A percentile compares a stretch with the other conserved stretches of the same genome.
These are phyloP conservation scores for Sanghuangporus weigelae DNA, from an alignment of 1,284 basidiomycete genomes.

Conservation along the genomic window DNA sequence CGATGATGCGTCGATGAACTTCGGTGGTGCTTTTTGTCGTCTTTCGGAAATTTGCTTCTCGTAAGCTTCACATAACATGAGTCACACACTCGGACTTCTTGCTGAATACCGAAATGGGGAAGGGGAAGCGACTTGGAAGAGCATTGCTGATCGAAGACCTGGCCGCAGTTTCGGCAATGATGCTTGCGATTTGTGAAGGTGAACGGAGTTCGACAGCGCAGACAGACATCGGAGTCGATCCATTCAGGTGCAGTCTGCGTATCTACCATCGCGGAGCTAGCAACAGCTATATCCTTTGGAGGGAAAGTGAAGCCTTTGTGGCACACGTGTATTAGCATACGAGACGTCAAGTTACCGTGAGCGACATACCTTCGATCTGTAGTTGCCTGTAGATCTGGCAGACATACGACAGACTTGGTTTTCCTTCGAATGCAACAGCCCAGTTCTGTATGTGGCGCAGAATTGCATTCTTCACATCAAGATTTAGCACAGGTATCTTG, in stretches of 20 bases:
- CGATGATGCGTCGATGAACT: slow-evolving; percentile 35
- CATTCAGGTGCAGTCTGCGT: slow-evolving; percentile 90
- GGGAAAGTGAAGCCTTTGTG: slow-evolving; percentile 74
- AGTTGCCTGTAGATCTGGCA: slow-evolving; percentile 79
- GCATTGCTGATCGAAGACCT: slow-evolving; percentile 94
- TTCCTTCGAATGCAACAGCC: slow-evolving; percentile 86
- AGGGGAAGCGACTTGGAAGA: slow-evolving; percentile 82
- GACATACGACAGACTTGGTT: slow-evolving; percentile 69
- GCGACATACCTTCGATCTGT: slow-evolving; percentile 59
- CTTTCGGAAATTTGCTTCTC: slow-evolving; percentile 47
- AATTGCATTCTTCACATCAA: slow-evolving; percentile 82
- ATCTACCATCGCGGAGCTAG: slow-evolving; percentile 80
- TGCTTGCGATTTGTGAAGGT: slow-evolving; percentile 97
- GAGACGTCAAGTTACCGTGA: not conserved
- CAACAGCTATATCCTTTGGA: slow-evolving; percentile 63
- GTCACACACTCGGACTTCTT: slow-evolving; percentile 95
- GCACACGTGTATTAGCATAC: not conserved
- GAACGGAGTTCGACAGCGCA: slow-evolving; percentile 89
- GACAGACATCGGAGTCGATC: slow-evolving; percentile 94
- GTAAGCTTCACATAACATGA: slow-evolving; percentile 76
- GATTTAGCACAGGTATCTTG: slow-evolving; percentile 66
- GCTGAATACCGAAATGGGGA: slow-evolving; percentile 91
- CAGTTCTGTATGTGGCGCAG: slow-evolving; percentile 86
- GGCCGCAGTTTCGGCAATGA: slow-evolving; percentile 97
- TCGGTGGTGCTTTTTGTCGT: slow-evolving; percentile 32